A percentile compares a stretch with the other conserved stretches of the same genome.
phyloP scores from a whole-genome alignment of 805 yeast species.

The Lipomyces spencermartinsiae region DNA sequence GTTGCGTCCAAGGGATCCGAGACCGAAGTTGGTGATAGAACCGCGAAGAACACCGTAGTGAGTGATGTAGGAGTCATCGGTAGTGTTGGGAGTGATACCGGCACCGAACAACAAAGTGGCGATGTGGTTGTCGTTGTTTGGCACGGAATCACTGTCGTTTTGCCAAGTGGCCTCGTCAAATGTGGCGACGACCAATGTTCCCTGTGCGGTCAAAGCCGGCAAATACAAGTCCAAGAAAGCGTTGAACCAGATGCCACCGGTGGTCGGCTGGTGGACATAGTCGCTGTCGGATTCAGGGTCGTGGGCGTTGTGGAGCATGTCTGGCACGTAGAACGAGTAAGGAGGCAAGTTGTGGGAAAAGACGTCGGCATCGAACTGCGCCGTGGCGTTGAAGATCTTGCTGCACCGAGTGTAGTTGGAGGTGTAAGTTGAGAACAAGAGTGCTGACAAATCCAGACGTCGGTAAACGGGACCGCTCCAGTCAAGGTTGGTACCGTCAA shows the following conservation, averaged over 20 bases:
- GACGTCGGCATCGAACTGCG: neutral
- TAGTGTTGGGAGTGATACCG: conserved; percentile 1
- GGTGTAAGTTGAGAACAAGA: neutral
- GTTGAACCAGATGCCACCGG: neutral
- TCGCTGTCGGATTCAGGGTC: neutral
- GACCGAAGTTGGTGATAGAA: neutral
- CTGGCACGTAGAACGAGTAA: conserved; percentile 1
- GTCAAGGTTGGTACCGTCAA: neutral
- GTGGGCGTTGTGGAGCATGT: neutral
- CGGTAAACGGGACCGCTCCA: neutral
- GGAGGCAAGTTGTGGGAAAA: neutral
- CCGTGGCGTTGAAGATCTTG: neutral
- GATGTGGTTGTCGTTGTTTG: neutral
- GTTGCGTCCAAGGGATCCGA: neutral
- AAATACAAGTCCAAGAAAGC: neutral
- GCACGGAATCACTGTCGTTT: neutral
- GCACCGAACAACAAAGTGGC: neutral
- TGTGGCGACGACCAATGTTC: neutral
- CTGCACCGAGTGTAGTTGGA: neutral
- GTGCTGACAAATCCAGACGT: neutral
- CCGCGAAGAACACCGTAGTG: neutral
- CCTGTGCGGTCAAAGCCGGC: neutral
- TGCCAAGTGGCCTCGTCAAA: neutral
- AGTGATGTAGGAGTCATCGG: neutral
- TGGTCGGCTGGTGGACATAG: neutral